Percentiles rank a stretch among this genome's conserved stretches.
Conservation (phyloP, 441 rosid genomes). For the Erodium trifolium region DNA sequence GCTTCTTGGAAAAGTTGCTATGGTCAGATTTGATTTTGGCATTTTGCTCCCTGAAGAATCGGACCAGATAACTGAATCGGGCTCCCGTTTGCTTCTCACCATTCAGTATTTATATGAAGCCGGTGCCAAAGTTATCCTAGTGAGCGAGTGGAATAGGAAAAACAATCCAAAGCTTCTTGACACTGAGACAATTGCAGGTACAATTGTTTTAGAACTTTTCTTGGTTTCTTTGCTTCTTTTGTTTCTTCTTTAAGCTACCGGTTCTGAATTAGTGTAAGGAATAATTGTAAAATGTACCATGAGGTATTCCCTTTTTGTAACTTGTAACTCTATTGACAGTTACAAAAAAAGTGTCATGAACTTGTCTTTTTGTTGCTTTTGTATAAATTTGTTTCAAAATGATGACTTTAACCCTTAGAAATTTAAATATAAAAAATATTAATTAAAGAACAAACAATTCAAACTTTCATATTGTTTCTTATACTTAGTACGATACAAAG, state of each 20-base stretch:
- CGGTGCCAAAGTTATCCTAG: conserved; percentile 49
- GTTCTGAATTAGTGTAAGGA: conserved; percentile 4
- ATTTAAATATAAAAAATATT: no score
- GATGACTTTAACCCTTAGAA: no score
- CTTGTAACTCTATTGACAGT: no score
- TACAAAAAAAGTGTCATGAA: no score
- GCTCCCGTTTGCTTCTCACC: conserved; percentile 36
- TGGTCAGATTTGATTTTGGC: conserved; percentile 61
- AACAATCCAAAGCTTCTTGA: conserved; percentile 27
- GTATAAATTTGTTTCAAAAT: no score
- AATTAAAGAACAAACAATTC: no score
- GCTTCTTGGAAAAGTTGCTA: conserved; percentile 51
- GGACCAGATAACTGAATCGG: conserved; percentile 28
- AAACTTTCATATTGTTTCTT: no score
- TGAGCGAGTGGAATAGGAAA: conserved; percentile 43
- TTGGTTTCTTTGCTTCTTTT: conserved; percentile 13
- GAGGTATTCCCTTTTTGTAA: no score
- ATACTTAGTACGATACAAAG: no score
- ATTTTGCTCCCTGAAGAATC: conserved; percentile 35
- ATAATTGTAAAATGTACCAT: no score
- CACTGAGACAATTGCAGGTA: conserved; percentile 42
- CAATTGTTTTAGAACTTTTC: conserved; percentile 12
- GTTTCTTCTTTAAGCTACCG: neutral
- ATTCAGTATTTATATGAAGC: conserved; percentile 39
- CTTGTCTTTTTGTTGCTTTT: no score